Evolutionary conservation across 2,329 filamentous ascomycete species (phyloP), one percentile per base, ranked within the genome.

Genomic region (Sporothrix luriei): DNA sequence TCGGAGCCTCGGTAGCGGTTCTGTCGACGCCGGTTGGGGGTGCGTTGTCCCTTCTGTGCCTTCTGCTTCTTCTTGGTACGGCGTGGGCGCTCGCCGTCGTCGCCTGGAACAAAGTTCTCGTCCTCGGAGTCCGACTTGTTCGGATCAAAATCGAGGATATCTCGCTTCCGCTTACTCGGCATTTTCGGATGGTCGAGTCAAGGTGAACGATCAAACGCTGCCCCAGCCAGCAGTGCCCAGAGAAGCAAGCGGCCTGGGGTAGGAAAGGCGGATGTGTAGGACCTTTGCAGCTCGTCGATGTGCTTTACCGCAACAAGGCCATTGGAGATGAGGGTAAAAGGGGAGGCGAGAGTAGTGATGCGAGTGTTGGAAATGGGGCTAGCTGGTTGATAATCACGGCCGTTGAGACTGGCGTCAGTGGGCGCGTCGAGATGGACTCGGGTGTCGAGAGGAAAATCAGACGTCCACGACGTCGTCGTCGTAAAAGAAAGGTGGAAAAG

Each of bases 91-190:
- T 79, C 81, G 26, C 77, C 72, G 51, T 79, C 81, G 73, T 84
- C 82, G 38, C 78, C 74, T 19, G 87, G 87, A 70, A 88, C 84
- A 75, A 90, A 90, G 77, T 89, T 89, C 73, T 88, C 87, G 75
- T 90, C 88, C 65, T 88, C 84, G 2, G 88, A 82, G 74, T 90
- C 88, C 66, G 88, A 90, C 76, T 88, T 85, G 77, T 89, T 90
- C 3, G 86, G 87, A 77, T 90, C 88, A 74, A 90, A 90, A 68
- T 87, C 84, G 69, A 87, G 78, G 40, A 80, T 76, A 70, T 82
- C 82, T 72, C 84, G 80, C 82, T 89, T 90, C 68, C 88, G 81
- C 77, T 88, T 88, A 69, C 77, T 73, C n/a, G 79, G 76, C 82
- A 83, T 83, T 40, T 73, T 79, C 73, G 10, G 66, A 52, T 24